A percentile compares a stretch with the other conserved stretches of the same genome.
phyloP scores from a whole-genome alignment of 1,139 yeast genomes.

The Protomyces inouyei region DNA sequence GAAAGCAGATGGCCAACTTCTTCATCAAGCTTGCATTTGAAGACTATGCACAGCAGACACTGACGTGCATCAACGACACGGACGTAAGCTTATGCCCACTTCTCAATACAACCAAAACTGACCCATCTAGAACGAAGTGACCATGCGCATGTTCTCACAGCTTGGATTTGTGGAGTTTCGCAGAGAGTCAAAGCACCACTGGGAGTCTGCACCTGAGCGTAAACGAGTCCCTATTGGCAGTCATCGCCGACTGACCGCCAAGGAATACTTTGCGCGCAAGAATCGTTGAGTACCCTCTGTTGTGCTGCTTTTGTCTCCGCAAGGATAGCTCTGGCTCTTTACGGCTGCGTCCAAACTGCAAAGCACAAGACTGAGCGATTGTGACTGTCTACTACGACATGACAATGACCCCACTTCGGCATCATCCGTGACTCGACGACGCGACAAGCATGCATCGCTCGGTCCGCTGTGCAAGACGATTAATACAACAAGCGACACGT shows the following conservation, averaged over 20 bases:
- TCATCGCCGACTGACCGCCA: slow-evolving; percentile 1
- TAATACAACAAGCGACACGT: too few relatives aligned
- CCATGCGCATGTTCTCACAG: slow-evolving; percentile 6
- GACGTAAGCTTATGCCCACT: not conserved
- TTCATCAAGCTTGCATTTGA: not conserved
- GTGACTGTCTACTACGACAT: not conserved
- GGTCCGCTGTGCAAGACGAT: too few relatives aligned
- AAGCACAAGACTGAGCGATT: not conserved
- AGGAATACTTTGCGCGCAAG: not conserved
- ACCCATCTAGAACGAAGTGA: slow-evolving; percentile 3
- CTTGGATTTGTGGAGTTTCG: slow-evolving; percentile 3
- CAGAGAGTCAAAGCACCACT: slow-evolving; percentile 2
- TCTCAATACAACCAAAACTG: not conserved
- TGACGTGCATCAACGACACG: not conserved
- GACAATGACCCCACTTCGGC: not conserved
- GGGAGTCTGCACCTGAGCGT: not conserved
- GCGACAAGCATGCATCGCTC: too few relatives aligned
- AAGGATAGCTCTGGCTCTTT: too few relatives aligned
- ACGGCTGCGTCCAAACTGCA: too few relatives aligned
- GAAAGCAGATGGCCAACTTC: not conserved
- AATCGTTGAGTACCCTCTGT: not conserved
- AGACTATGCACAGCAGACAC: not conserved
- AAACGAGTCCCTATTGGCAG: not conserved
- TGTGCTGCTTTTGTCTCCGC: not conserved
- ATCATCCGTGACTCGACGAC: not conserved